phyloP scores from a whole-genome alignment of 208 protist species.

The Acanthamoeba lenticulata region DNA sequence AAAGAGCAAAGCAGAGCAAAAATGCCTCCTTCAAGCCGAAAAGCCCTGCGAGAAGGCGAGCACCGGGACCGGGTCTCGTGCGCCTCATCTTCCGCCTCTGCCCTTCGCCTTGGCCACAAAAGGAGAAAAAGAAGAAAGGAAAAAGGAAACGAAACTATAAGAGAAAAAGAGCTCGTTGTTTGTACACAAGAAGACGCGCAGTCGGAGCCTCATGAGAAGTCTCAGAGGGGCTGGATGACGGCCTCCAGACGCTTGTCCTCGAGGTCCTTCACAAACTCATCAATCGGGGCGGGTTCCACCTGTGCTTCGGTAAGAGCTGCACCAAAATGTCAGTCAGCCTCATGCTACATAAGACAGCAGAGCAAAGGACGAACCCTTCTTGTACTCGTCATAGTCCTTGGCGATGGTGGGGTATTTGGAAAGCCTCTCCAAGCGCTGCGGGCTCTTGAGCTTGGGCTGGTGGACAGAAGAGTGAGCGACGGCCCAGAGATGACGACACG shows the following conservation, averaged over 20 bases:
- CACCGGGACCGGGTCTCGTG: too few relatives aligned
- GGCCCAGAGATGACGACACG: background rate
- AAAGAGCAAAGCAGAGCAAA: too few relatives aligned
- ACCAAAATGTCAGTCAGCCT: background rate
- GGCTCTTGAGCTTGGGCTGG: conserved; percentile 45
- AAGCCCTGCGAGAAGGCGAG: too few relatives aligned
- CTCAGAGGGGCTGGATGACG: conserved; percentile 21
- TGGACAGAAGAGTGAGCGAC: background rate
- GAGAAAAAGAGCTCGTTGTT: background rate
- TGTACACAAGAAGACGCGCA: background rate
- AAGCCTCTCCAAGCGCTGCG: conserved; percentile 1
- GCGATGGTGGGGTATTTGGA: conserved; percentile 25
- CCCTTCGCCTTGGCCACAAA: background rate
- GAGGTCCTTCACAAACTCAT: conserved; percentile 23
- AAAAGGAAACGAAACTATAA: background rate
- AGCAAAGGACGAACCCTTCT: background rate
- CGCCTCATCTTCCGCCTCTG: too few relatives aligned
- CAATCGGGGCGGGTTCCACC: conserved; percentile 21
- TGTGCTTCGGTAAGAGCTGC: conserved; percentile 31
- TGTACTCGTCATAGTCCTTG: conserved; percentile 58
- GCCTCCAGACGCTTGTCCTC: conserved; percentile 50
- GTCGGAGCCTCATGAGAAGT: background rate
- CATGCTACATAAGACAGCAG: background rate
- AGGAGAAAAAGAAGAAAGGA: background rate
- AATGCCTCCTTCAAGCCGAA: too few relatives aligned